Evolutionary conservation across 352 stramenopile genomes (phyloP).

Genomic region (Phytophthora meadii): DNA sequence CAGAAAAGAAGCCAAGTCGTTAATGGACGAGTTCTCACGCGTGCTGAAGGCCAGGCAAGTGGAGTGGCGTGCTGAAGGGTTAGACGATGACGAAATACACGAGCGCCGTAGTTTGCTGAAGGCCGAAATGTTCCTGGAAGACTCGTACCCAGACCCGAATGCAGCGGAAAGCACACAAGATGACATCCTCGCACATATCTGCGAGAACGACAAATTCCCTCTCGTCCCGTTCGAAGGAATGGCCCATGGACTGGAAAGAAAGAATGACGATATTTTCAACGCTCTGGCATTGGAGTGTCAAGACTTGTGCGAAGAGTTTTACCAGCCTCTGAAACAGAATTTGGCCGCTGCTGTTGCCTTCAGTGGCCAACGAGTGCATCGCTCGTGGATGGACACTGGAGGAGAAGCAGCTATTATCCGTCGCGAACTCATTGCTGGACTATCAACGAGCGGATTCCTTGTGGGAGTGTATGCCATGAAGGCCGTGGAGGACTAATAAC

Average conservation of each 20-base stretch:
- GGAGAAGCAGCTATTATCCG: slow-evolving; percentile 38
- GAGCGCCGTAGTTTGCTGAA: slow-evolving; percentile 58
- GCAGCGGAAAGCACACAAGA: slow-evolving; percentile 53
- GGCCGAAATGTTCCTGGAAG: slow-evolving; percentile 52
- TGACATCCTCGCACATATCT: slow-evolving; percentile 62
- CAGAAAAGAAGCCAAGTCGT: slow-evolving; percentile 39
- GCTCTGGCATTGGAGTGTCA: slow-evolving; percentile 48
- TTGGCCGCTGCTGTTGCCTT: slow-evolving; percentile 26
- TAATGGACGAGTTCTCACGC: slow-evolving; percentile 51
- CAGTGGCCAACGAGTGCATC: slow-evolving; percentile 46
- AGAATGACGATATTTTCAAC: slow-evolving; percentile 63
- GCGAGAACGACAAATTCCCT: slow-evolving; percentile 56
- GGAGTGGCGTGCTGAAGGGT: slow-evolving; percentile 44
- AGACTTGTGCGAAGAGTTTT: slow-evolving; percentile 43
- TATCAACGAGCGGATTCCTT: slow-evolving; percentile 43
- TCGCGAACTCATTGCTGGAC: slow-evolving; percentile 48
- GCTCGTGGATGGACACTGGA: slow-evolving; percentile 50
- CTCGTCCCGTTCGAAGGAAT: slow-evolving; percentile 53
- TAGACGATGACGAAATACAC: slow-evolving; percentile 62
- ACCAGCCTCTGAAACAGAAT: slow-evolving; percentile 44
- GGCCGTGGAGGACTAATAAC: slow-evolving; percentile 24
- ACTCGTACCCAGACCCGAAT: slow-evolving; percentile 57
- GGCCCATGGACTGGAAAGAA: slow-evolving; percentile 40
- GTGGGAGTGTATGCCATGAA: slow-evolving; percentile 52
- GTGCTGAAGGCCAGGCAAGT: slow-evolving; percentile 43